These are phyloP conservation scores for Eucalyptus cladocalyx DNA, from an alignment of 345 rosid species.

Conservation along the genomic window DNA sequence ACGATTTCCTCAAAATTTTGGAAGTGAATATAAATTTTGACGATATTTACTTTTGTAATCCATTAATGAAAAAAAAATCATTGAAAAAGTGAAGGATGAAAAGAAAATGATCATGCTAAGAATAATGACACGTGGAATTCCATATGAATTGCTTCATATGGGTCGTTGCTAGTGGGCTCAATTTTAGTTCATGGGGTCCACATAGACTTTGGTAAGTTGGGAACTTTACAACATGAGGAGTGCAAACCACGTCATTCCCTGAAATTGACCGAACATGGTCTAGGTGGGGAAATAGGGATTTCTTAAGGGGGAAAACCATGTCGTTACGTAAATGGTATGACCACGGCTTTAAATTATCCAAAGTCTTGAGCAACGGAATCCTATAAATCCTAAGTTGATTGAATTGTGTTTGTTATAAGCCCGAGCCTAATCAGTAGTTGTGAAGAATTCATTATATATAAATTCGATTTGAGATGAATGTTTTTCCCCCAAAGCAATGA, in stretches of 20 bases:
- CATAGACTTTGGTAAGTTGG: not conserved
- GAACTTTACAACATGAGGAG: not conserved
- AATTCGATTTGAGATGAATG: not conserved
- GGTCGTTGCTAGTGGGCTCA: not conserved
- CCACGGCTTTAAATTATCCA: not conserved
- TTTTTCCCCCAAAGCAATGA: not conserved
- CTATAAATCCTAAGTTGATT: not conserved
- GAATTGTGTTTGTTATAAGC: not conserved
- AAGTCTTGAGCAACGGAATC: not conserved
- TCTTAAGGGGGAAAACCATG: not conserved
- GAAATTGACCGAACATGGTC: not conserved
- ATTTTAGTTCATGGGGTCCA: not conserved
- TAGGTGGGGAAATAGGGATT: too few species aligned
- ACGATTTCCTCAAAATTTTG: not conserved
- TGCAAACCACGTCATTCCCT: not conserved
- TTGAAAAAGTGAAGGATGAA: not conserved
- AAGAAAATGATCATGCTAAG: not conserved
- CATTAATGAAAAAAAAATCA: not conserved
- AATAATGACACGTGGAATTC: not conserved
- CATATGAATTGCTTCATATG: not conserved
- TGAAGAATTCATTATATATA: not conserved
- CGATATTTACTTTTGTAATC: not conserved
- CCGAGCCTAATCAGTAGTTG: fast-evolving
- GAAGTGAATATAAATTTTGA: not conserved
- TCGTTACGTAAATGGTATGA: not conserved